Conservation (phyloP, 768 basidiomycete genomes). For the Hygrophorus russula region DNA sequence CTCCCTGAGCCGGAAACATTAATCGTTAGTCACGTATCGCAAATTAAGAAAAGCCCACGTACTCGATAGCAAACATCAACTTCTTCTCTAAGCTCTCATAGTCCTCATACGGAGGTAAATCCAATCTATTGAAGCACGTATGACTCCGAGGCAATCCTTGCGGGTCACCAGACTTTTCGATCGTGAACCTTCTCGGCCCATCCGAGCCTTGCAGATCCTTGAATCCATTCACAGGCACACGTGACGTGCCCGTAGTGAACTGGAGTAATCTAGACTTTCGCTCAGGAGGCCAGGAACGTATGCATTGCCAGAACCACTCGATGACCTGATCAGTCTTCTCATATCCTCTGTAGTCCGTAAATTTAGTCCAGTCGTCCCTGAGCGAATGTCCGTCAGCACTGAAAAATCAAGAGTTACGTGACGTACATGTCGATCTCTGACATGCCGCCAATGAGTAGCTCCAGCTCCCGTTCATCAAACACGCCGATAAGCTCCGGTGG, state of each 20-base stretch:
- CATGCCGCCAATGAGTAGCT: constrained; percentile 87
- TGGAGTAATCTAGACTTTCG: constrained; percentile 79
- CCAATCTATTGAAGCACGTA: constrained; percentile 88
- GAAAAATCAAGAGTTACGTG: constrained; percentile 1
- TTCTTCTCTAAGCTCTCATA: constrained; percentile 83
- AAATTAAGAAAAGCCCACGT: constrained; percentile 17
- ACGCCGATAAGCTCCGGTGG: constrained; percentile 78
- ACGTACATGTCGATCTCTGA: constrained; percentile 79
- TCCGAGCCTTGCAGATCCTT: constrained; percentile 92
- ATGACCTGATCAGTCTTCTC: constrained; percentile 81
- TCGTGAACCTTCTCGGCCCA: constrained; percentile 86
- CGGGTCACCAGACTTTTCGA: constrained; percentile 90
- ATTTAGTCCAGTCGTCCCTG: constrained; percentile 88
- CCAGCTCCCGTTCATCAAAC: constrained; percentile 85
- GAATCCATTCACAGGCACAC: constrained; percentile 86
- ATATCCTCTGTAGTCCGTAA: constrained; percentile 86
- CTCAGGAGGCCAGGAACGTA: constrained; percentile 84
- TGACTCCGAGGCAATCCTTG: constrained; percentile 81
- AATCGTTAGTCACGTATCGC: constrained; percentile 2
- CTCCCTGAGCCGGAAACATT: constrained; percentile 33
- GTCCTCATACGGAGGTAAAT: constrained; percentile 83
- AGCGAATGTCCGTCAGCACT: not conserved
- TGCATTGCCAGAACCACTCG: constrained; percentile 94
- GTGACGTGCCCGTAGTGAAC: constrained; percentile 82
- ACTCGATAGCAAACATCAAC: constrained; percentile 77